Percentiles rank a stretch among this genome's conserved stretches.
phyloP scores from a whole-genome alignment of 768 basidiomycete species.

The Leccinum ochraceum region DNA sequence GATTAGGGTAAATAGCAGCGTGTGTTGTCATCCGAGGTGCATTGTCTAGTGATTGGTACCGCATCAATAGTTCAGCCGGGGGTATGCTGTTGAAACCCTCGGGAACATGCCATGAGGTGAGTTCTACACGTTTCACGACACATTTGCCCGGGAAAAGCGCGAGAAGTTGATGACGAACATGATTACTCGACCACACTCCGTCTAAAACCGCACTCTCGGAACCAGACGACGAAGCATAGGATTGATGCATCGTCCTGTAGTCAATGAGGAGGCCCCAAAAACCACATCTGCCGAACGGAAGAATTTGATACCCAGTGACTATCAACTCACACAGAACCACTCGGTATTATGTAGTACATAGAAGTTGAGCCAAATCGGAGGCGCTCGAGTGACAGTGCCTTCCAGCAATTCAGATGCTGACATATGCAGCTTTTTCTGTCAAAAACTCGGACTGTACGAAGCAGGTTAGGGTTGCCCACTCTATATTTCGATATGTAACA shows the following conservation, averaged over 20 bases:
- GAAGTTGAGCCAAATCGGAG: no score
- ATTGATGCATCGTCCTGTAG: not conserved
- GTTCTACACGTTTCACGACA: not conserved
- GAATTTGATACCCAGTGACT: not conserved
- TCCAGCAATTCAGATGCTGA: no score
- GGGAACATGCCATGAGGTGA: not conserved
- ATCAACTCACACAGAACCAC: not conserved
- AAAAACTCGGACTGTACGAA: not conserved
- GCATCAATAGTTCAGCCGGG: constrained; percentile 13
- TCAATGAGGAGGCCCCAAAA: not conserved
- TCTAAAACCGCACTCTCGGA: not conserved
- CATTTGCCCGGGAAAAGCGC: not conserved
- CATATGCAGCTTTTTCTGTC: no score
- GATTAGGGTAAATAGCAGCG: not conserved
- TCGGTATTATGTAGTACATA: not conserved
- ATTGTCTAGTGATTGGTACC: not conserved
- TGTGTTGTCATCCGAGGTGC: not conserved
- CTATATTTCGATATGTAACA: not conserved
- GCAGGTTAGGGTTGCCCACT: not conserved
- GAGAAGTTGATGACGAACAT: not conserved
- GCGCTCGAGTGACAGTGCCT: no score
- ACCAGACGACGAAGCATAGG: not conserved
- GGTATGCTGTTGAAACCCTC: not conserved
- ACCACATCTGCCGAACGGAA: not conserved
- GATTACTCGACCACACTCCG: not conserved